phyloP scores from a whole-genome alignment of 306 rosid species.

The Casuarina glauca region DNA sequence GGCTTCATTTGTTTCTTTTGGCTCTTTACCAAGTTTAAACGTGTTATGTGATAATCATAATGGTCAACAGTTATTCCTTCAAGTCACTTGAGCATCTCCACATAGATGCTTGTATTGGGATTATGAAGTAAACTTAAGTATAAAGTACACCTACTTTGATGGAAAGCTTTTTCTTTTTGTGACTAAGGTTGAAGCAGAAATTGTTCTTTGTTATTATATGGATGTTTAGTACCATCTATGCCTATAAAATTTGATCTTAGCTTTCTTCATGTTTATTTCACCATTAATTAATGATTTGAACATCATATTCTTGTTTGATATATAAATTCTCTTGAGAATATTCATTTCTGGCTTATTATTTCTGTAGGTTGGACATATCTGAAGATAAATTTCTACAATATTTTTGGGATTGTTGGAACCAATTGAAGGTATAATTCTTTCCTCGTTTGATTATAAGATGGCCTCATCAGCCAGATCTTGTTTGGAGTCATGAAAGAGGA shows the following conservation, averaged over 20 bases:
- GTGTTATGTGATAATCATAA: neutral
- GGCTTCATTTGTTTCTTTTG: neutral
- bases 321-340: constrained; percentile 8
- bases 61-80: neutral
- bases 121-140: neutral
- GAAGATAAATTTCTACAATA: constrained; percentile 58
- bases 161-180: neutral
- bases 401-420: constrained; percentile 75
- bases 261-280: constrained; percentile 14
- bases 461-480: neutral
- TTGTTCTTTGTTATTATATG: neutral
- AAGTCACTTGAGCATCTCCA: neutral
- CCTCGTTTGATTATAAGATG: constrained; percentile 4
- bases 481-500: constrained; percentile 8
- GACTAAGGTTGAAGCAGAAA: neutral
- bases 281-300: constrained; percentile 6
- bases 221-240: neutral
- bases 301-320: constrained; percentile 8
- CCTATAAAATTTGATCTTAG: neutral
- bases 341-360: constrained; percentile 22
- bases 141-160: neutral
- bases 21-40: neutral
- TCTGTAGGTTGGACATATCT: constrained; percentile 59
- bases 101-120: neutral
- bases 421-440: constrained; percentile 49